Evolutionary conservation across 805 yeast genomes (phyloP).

Genomic region (Yarrowia yakushimensis): DNA sequence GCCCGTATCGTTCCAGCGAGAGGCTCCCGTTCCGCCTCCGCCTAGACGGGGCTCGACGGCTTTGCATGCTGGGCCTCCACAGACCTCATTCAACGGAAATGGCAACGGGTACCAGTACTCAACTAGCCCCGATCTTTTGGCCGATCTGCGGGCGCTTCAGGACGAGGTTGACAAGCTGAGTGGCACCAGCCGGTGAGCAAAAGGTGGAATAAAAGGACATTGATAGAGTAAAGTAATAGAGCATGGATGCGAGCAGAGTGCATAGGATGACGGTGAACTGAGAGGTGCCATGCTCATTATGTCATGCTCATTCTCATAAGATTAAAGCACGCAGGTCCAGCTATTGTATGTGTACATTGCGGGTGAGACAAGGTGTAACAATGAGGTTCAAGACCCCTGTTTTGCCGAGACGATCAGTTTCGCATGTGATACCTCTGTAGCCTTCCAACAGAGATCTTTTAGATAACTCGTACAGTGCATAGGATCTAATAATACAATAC

Average conservation of each 20-base stretch:
- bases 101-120: slow-evolving; percentile 4
- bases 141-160: slow-evolving; percentile 63
- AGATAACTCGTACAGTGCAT: neutral
- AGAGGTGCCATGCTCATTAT: too few relatives aligned
- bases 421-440: neutral
- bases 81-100: slow-evolving; percentile 10
- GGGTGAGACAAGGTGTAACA: neutral
- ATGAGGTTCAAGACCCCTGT: neutral
- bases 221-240: slow-evolving; percentile 1
- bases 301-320: neutral
- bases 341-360: neutral
- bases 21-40: slow-evolving; percentile 23
- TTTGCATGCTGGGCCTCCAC: slow-evolving; percentile 20
- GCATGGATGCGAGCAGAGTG: neutral
- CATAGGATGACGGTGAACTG: neutral
- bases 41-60: slow-evolving; percentile 10
- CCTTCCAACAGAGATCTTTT: neutral
- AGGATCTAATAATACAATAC: neutral
- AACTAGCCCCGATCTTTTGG: slow-evolving; percentile 48
- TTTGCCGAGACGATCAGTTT: neutral
- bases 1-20: slow-evolving; percentile 1
- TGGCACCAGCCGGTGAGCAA: neutral
- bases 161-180: slow-evolving; percentile 61
- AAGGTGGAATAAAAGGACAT: neutral
- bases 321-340: slow-evolving; percentile 4